Evolutionary conservation across 768 basidiomycete genomes (phyloP).

Genomic region (Serendipita sp.): DNA sequence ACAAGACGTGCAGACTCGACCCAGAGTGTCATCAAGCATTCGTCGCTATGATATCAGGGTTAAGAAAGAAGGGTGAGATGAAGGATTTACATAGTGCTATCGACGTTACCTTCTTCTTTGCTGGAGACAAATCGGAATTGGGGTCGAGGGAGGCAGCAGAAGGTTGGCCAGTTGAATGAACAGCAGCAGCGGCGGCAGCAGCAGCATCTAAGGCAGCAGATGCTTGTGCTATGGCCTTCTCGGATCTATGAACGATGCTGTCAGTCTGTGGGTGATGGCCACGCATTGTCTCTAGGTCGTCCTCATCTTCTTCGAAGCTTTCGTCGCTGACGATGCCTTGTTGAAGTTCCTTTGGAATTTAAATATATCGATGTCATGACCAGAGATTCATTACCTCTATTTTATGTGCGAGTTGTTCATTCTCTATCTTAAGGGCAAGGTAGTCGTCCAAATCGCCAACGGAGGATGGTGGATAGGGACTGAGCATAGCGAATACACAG

Average conservation of each 20-base stretch:
- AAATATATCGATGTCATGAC: not conserved
- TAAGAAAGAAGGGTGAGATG: not conserved
- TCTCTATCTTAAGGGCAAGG: slow-evolving; percentile 76
- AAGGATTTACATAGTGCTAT: not conserved
- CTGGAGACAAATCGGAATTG: not conserved
- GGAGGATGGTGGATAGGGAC: not conserved
- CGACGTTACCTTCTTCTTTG: not conserved
- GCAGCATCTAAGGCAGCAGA: not conserved
- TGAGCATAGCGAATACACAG: not conserved
- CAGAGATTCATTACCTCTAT: slow-evolving; percentile 10
- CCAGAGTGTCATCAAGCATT: not conserved
- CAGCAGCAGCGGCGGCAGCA: not conserved
- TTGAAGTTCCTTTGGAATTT: not conserved
- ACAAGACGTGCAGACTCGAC: slow-evolving; percentile 73
- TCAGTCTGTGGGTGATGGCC: not conserved
- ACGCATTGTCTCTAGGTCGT: not conserved
- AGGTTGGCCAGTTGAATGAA: not conserved
- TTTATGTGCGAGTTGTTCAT: slow-evolving; percentile 58
- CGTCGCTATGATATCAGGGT: not conserved
- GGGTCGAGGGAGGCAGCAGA: too few species aligned
- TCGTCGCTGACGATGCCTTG: not conserved
- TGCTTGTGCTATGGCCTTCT: not conserved
- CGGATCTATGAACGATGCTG: not conserved
- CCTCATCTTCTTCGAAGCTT: not conserved
- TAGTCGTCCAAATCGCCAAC: slow-evolving; percentile 22